Evolutionary conservation across 2,329 filamentous ascomycete species (phyloP).

Genomic region (Domatiomyces catenatus): DNA sequence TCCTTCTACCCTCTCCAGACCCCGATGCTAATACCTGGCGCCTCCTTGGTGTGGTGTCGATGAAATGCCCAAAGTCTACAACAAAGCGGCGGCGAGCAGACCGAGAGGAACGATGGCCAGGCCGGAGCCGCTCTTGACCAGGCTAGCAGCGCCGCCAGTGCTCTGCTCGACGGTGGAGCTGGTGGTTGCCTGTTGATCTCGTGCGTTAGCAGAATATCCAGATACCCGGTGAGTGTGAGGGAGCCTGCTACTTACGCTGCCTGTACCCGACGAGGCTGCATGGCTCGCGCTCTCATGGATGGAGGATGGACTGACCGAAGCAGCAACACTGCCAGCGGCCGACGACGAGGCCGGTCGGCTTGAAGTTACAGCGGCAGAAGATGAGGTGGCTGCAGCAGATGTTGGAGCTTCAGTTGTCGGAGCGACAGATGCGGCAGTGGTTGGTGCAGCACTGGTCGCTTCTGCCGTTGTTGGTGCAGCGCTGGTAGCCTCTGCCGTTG

Average conservation of each 20-base stretch:
- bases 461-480: not conserved
- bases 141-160: not conserved
- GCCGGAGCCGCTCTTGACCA: not conserved
- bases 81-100: not conserved
- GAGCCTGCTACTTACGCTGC: not conserved
- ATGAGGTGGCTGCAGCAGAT: not conserved
- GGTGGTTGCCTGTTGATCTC: not conserved
- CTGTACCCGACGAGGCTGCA: not conserved
- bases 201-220: not conserved
- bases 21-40: not conserved
- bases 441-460: not conserved
- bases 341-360: too few species aligned
- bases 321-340: too few species aligned
- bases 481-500: conserved; percentile 1
- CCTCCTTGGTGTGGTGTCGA: not conserved
- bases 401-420: too few species aligned
- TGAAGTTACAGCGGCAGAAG: too few species aligned
- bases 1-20: not conserved
- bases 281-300: too few species aligned
- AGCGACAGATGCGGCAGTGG: not conserved
- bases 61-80: not conserved
- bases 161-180: not conserved
- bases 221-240: too few species aligned
- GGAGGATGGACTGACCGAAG: too few species aligned
- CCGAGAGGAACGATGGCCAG: not conserved